phyloP scores from a whole-genome alignment of 2,329 filamentous ascomycete genomes.

The Pseudogymnoascus sp. region DNA sequence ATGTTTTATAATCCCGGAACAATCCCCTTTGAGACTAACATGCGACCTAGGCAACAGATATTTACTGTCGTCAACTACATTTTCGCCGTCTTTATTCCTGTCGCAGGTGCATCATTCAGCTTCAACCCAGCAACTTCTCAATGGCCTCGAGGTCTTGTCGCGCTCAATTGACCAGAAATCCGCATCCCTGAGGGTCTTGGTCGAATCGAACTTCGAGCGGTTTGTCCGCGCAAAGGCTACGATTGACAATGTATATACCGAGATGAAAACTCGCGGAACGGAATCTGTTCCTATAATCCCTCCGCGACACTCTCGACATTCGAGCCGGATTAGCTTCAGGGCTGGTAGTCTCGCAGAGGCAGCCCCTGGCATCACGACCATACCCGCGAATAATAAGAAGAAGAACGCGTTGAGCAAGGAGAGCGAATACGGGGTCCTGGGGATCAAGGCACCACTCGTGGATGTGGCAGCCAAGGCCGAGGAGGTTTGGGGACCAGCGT shows the following conservation, averaged over 20 bases:
- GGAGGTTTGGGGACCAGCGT: conserved; percentile 92
- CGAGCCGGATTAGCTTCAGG: conserved; percentile 32
- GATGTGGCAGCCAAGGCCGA: conserved; percentile 92
- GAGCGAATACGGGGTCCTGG: conserved; percentile 81
- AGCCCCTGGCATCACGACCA: conserved; percentile 33
- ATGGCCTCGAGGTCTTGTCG: conserved; percentile 79
- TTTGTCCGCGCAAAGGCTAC: conserved; percentile 97
- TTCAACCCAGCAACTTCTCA: conserved; percentile 72
- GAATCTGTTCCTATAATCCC: conserved; percentile 30
- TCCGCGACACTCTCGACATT: conserved; percentile 35
- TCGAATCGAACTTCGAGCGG: conserved; percentile 96
- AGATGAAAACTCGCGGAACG: conserved; percentile 75
- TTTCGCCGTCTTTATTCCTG: conserved; percentile 85
- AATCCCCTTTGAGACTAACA: conserved; percentile 11
- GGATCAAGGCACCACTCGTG: conserved; percentile 79
- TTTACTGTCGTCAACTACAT: conserved; percentile 89
- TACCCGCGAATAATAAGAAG: conserved; percentile 51
- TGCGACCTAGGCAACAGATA: conserved; percentile 69
- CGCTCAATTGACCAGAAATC: conserved; percentile 96
- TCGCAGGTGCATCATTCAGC: conserved; percentile 85
- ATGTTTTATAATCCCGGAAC: conserved; percentile 31
- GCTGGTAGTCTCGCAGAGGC: conserved; percentile 32
- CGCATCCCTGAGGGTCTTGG: conserved; percentile 88
- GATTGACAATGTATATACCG: conserved; percentile 96
- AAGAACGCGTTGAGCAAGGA: conserved; percentile 92